Conservation (phyloP, 2,329 filamentous ascomycete species). For the Harringtonia lauricola region DNA sequence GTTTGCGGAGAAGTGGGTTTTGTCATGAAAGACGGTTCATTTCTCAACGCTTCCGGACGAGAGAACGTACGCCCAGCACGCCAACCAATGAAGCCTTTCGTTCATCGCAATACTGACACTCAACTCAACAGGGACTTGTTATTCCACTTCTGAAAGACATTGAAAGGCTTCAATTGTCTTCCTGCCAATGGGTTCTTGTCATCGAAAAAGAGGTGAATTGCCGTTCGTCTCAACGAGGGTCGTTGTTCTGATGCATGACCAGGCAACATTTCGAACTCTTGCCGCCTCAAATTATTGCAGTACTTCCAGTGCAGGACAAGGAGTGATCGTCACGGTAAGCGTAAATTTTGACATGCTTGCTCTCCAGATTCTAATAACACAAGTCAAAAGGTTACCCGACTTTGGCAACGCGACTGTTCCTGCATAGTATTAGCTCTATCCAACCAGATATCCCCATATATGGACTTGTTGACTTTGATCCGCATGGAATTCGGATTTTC, state of each 20-base stretch:
- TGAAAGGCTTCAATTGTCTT: slow-evolving; percentile 34
- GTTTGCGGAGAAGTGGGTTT: slow-evolving; percentile 46
- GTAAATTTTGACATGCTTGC: no score
- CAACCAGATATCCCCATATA: slow-evolving; percentile 44
- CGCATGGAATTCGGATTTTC: slow-evolving; percentile 64
- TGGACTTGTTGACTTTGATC: slow-evolving; percentile 63
- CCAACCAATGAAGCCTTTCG: no score
- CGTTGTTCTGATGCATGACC: slow-evolving; percentile 5
- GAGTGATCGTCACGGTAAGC: slow-evolving; percentile 57
- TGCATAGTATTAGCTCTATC: slow-evolving; percentile 38
- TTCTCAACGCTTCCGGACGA: neutral
- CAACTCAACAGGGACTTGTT: slow-evolving; percentile 43
- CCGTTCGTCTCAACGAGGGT: no score
- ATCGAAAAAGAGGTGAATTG: slow-evolving; percentile 63
- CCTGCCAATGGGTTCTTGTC: slow-evolving; percentile 54
- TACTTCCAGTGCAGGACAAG: slow-evolving; percentile 34
- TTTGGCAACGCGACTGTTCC: slow-evolving; percentile 54
- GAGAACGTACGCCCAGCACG: slow-evolving; percentile 9
- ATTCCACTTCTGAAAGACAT: slow-evolving; percentile 45
- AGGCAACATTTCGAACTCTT: slow-evolving; percentile 68
- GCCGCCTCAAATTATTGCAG: slow-evolving; percentile 45
- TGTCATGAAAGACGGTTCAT: slow-evolving; percentile 17
- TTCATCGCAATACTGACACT: no score
- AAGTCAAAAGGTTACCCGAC: slow-evolving; percentile 79
- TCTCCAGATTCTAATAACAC: neutral